Conservation (phyloP, 371 early-diverging fungal species). For the Blakeslea trispora region DNA sequence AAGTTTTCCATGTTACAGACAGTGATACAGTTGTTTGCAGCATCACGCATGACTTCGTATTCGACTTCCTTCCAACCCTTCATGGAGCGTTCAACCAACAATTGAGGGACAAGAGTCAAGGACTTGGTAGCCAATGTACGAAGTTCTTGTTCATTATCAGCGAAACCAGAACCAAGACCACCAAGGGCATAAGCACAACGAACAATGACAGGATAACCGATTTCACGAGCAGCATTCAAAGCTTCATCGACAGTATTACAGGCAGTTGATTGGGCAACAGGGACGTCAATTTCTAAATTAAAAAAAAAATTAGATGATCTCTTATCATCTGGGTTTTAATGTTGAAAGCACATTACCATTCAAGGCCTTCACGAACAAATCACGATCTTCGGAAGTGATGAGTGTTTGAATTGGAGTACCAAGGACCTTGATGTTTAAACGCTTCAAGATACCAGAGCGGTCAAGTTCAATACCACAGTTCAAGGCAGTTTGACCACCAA, state of each 20-base stretch:
- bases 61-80: constrained; percentile 98
- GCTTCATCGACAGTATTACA: constrained; percentile 83
- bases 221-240: constrained; percentile 76
- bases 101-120: constrained; percentile 81
- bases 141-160: constrained; percentile 76
- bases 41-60: constrained; percentile 97
- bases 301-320: constrained; percentile 24
- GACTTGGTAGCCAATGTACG: constrained; percentile 75
- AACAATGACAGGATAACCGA: constrained; percentile 92
- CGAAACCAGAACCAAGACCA: constrained; percentile 95
- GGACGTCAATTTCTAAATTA: constrained; percentile 74
- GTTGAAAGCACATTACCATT: constrained; percentile 51
- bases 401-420: constrained; percentile 93
- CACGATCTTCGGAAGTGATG: constrained; percentile 90
- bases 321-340: constrained; percentile 12
- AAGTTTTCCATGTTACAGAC: constrained; percentile 99
- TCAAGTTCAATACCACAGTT: constrained; percentile 90
- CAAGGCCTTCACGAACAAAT: constrained; percentile 89
- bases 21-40: constrained; percentile 93
- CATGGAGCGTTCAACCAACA: constrained; percentile 93
- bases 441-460: constrained; percentile 75
- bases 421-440: constrained; percentile 82
- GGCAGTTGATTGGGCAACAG: constrained; percentile 84
- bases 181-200: constrained; percentile 94
- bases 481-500: constrained; percentile 95